Evolutionary conservation across 1,284 basidiomycete genomes (phyloP), one percentile per base, ranked within the genome.

Genomic region (Coniferiporia sulphurascens): DNA sequence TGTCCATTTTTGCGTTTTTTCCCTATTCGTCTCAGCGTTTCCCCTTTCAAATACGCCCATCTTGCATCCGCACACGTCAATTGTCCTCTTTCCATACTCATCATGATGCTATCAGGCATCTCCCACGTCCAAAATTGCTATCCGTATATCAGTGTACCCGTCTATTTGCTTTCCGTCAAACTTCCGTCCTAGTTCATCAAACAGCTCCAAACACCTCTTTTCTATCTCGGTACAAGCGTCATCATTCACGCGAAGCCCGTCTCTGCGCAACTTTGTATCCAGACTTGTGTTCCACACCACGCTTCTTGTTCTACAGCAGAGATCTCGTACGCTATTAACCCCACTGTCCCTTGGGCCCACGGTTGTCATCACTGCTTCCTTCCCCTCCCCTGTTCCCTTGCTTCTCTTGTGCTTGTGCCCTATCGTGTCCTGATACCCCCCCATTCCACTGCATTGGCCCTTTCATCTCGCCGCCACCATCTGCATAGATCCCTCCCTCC

Each of bases 41-140:
- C 27, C 44, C 8, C 44, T 46, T 21, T 46, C 44, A 17, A n/a
- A 46, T 46, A 46, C 44, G 17, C 44, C 3, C 17, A 52, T 38
- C 51, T 34, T 50, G 55, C 55, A 57, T 44, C 38, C 46, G 17
- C 34, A 32, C 21, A 55, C 48, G 48, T 27, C 44, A 27, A 55
- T 55, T 32, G 21, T 22, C 52, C 52, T 32, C 17, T 38, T 36
- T 48, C 21, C 48, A 27, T 49, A 15, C 32, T 49, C 12, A 17
- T 21, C 48, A 22, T 49, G 9, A 9, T 49, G 21, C 12, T 12
- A 15, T 49, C 27, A 12, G 15, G 48, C 38, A 10, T 34, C 48
- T 27, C 48, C 12, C 48, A 49, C 48, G 27, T 48, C 54, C 54
- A 46, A 36, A 17, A 13, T 22, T 54, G 52, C 32, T 54, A 52